Evolutionary conservation across 345 rosid genomes (phyloP).

Genomic region (Gynandropsis gynandra): DNA sequence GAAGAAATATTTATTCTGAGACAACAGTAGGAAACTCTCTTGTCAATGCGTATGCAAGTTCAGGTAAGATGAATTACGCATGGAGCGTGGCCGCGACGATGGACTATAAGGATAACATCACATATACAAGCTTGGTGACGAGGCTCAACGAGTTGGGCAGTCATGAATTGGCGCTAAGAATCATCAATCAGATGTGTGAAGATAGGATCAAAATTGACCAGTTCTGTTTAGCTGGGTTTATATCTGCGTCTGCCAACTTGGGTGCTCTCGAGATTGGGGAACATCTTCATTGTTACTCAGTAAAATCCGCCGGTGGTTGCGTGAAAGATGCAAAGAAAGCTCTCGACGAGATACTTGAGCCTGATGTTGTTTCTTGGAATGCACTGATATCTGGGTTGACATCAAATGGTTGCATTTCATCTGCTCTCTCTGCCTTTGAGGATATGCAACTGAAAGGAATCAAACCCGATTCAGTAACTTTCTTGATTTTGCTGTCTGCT

Average conservation of each 20-base stretch:
- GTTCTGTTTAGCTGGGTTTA: slow-evolving; percentile 50
- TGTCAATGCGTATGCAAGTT: slow-evolving; percentile 51
- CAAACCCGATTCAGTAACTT: slow-evolving; percentile 48
- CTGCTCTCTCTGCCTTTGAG: slow-evolving; percentile 56
- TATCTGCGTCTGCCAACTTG: slow-evolving; percentile 53
- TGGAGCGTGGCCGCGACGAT: slow-evolving; percentile 38
- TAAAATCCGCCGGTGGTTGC: slow-evolving; percentile 50
- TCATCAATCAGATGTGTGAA: slow-evolving; percentile 34
- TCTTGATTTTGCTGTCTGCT: slow-evolving; percentile 39
- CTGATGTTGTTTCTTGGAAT: slow-evolving; percentile 69
- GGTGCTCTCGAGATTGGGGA: slow-evolving; percentile 40
- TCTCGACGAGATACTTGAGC: slow-evolving; percentile 39
- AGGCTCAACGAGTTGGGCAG: slow-evolving; percentile 49
- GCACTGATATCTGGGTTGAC: slow-evolving; percentile 53
- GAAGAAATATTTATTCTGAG: slow-evolving; percentile 29
- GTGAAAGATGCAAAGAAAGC: slow-evolving; percentile 33
- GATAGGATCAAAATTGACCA: slow-evolving; percentile 45
- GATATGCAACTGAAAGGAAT: slow-evolving; percentile 57
- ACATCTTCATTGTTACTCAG: slow-evolving; percentile 57
- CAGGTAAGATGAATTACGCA: slow-evolving; percentile 35
- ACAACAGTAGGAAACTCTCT: slow-evolving; percentile 48
- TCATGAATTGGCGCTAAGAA: slow-evolving; percentile 35
- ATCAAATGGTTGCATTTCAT: slow-evolving; percentile 38
- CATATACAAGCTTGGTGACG: slow-evolving; percentile 60
- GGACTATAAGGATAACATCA: slow-evolving; percentile 42